Conservation (phyloP, 2,329 filamentous ascomycete genomes). For the Zasmidium angulare region DNA sequence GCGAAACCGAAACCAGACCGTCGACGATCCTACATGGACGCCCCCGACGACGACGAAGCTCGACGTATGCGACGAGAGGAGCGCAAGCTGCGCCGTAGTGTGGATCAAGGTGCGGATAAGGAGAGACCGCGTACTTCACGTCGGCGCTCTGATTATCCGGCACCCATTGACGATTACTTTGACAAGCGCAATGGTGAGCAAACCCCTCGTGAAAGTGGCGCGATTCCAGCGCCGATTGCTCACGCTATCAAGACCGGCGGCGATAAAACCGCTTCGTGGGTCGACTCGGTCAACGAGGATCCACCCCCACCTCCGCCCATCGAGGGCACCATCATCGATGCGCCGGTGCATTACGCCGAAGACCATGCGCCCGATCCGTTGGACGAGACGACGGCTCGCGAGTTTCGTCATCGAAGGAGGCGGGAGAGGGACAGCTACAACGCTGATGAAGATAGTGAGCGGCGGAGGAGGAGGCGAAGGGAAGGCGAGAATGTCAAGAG, state of each 20-base stretch:
- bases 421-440: conserved; percentile 24
- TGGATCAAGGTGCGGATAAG: conserved; percentile 35
- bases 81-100: conserved; percentile 41
- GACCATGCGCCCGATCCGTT: conserved; percentile 27
- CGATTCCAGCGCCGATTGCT: conserved; percentile 24
- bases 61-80: conserved; percentile 44
- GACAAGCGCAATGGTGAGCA: conserved; percentile 43
- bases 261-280: conserved; percentile 53
- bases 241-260: conserved; percentile 35
- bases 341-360: conserved; percentile 31
- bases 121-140: conserved; percentile 31
- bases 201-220: conserved; percentile 15
- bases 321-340: conserved; percentile 50
- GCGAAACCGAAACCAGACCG: conserved; percentile 29
- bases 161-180: conserved; percentile 45
- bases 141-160: conserved; percentile 33
- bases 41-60: conserved; percentile 35
- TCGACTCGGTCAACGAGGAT: conserved; percentile 46
- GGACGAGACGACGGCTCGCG: conserved; percentile 33
- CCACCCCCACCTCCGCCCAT: conserved; percentile 48
- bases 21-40: conserved; percentile 28
- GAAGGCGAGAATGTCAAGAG: conserved; percentile 27
- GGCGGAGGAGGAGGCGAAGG: conserved; percentile 7
- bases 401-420: conserved; percentile 28
- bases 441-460: conserved; percentile 13